phyloP scores from a whole-genome alignment of 108 stramenopile genomes.

The Asterionellopsis glacialis region DNA sequence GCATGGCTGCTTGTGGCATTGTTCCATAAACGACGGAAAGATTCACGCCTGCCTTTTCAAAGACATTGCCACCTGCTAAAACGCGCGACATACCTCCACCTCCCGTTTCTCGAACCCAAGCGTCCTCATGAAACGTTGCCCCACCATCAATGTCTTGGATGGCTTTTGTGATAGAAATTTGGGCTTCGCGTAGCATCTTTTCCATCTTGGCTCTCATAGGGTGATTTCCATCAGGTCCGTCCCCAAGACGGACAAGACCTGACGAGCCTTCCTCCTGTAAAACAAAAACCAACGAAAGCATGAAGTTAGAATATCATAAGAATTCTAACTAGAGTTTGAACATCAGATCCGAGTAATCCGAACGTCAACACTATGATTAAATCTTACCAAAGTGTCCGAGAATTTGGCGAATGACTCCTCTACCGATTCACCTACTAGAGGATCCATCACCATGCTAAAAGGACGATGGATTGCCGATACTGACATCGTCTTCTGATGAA shows the following conservation, averaged over 20 bases:
- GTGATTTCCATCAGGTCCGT: slow-evolving; percentile 71
- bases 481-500: too few relatives aligned
- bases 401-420: not conserved
- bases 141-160: slow-evolving; percentile 92
- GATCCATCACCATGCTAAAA: too few relatives aligned
- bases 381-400: not conserved
- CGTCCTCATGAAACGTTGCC: slow-evolving; percentile 89
- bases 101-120: slow-evolving; percentile 91
- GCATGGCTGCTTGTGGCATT: slow-evolving; percentile 91
- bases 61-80: slow-evolving; percentile 90
- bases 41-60: slow-evolving; percentile 98
- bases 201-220: slow-evolving; percentile 92
- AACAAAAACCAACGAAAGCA: not conserved
- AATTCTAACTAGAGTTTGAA: not conserved
- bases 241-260: slow-evolving; percentile 45
- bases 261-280: not conserved
- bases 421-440: not conserved
- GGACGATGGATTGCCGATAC: too few relatives aligned
- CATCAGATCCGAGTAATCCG: not conserved
- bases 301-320: not conserved
- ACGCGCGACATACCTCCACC: slow-evolving; percentile 97
- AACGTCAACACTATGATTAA: not conserved
- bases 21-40: slow-evolving; percentile 94
- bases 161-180: slow-evolving; percentile 85
- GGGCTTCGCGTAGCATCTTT: slow-evolving; percentile 87